Evolutionary conservation across 2,329 filamentous ascomycete species (phyloP).

Genomic region (Trichoderma harzianum): DNA sequence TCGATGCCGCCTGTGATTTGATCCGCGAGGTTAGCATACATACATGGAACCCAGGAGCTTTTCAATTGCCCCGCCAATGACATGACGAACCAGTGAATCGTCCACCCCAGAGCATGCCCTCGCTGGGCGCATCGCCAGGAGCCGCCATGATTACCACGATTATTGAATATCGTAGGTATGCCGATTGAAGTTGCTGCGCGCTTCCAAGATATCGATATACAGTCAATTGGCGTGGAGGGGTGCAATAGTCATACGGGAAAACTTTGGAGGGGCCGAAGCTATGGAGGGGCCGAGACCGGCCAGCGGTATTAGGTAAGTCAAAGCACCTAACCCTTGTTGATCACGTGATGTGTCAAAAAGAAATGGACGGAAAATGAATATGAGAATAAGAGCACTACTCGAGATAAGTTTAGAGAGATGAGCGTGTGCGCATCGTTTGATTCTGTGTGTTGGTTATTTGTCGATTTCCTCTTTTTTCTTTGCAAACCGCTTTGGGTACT

Average conservation of each 20-base stretch:
- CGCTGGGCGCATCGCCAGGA: constrained; percentile 29
- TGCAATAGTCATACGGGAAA: too few species aligned
- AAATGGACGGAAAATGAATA: neutral
- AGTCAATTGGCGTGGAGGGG: too few species aligned
- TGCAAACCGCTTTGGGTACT: too few species aligned
- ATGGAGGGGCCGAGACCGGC: neutral
- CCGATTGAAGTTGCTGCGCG: too few species aligned
- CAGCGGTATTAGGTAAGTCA: too few species aligned
- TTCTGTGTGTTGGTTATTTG: neutral
- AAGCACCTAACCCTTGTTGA: neutral
- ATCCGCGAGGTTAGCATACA: constrained; percentile 29
- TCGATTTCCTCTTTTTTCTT: neutral
- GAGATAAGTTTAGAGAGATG: neutral
- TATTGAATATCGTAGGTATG: neutral
- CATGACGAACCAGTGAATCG: constrained; percentile 46
- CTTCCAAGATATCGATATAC: too few species aligned
- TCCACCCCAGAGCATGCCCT: constrained; percentile 44
- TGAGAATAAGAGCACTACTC: neutral
- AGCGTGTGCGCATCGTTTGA: neutral
- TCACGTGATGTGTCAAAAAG: neutral
- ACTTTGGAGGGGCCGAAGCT: too few species aligned
- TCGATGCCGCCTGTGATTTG: constrained; percentile 56
- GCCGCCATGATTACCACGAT: neutral
- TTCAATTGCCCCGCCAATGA: constrained; percentile 19
- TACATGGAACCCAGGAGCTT: constrained; percentile 24